Base-by-base conservation (phyloP, 1,284 basidiomycete species). In the Termitomyces sp. region DNA sequence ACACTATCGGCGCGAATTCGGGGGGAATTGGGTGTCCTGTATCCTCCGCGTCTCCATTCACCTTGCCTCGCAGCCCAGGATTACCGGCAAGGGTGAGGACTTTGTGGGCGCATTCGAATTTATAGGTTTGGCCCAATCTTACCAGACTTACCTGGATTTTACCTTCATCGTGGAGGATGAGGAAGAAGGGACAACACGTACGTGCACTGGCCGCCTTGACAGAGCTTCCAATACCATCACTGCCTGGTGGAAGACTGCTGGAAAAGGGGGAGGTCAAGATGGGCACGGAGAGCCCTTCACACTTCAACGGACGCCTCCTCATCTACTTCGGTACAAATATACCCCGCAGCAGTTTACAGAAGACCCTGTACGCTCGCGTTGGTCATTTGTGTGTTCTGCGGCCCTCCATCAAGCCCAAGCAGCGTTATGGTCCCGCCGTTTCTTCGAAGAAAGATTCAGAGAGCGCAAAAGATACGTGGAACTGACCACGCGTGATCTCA, bases 401-500 rank as follows among this genome's bases (percentile, higher is more conserved):
- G 61, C 62, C 9, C 61, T 63, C 10, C 64, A 67, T 56, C 58
- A 58, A 33, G 64, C 64, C 3, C 64, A 65, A 26, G 62, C 61
- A 43, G 52, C 53, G n/a, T 36, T 66, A 12, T 68, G 67, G 67
- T 64, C 66, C 15, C 61, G 68, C n/a, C 38, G 55, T 45, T 68
- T 66, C 55, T 63, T 70, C 13, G 59, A 66, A 50, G 62, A 63
- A 1, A 55, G 64, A 33, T 64, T 65, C 43, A 45, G 49, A 24
- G 67, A 68, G 48, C 59, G 67, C 26, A 68, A 67, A 52, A 58
- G 65, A 41, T 71, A 67, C 43, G 67, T 71, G 1, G 67, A 69
- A 52, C 61, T 70, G 1, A 65, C 64, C 3, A 65, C 61, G 1
- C 58, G 69, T 13, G 58, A 61, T 10, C 49, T 68, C 19, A 64